phyloP scores from a whole-genome alignment of 2,329 filamentous ascomycete species.

The Rhytidhysteron rufulum region DNA sequence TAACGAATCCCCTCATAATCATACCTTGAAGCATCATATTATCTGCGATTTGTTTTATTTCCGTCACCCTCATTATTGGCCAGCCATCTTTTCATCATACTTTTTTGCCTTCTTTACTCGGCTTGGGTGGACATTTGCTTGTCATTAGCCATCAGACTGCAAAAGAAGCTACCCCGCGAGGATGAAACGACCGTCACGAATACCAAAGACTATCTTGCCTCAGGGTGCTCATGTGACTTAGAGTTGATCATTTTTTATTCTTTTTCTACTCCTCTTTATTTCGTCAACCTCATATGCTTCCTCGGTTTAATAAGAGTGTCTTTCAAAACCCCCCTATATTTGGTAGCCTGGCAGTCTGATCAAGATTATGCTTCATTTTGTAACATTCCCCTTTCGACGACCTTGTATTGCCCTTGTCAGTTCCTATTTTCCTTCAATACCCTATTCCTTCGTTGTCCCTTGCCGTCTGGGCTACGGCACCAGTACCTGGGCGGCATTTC shows the following conservation, averaged over 20 bases:
- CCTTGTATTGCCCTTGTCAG: too few species aligned
- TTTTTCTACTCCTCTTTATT: constrained; percentile 6
- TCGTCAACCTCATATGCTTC: not conserved
- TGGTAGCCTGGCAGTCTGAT: not conserved
- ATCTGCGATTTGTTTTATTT: constrained; percentile 10
- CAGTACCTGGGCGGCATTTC: too few species aligned
- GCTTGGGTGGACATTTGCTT: constrained; percentile 19
- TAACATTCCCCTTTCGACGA: too few species aligned
- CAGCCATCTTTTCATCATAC: not conserved
- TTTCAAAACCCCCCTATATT: not conserved
- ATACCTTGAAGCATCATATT: constrained; percentile 22
- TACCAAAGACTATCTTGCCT: constrained; percentile 36
- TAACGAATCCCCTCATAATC: constrained; percentile 35
- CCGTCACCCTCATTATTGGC: not conserved
- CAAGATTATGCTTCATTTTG: not conserved
- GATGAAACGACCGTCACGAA: constrained; percentile 33
- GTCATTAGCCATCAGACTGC: constrained; percentile 15
- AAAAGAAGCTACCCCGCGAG: constrained; percentile 22
- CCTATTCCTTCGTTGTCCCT: too few species aligned
- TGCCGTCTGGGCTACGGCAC: too few species aligned
- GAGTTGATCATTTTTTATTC: constrained; percentile 34
- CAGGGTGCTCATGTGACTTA: constrained; percentile 34
- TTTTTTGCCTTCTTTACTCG: constrained; percentile 8
- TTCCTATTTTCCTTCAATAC: too few species aligned
- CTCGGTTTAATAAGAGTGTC: not conserved